Conservation (phyloP, 345 rosid genomes). For the Viola odorata region DNA sequence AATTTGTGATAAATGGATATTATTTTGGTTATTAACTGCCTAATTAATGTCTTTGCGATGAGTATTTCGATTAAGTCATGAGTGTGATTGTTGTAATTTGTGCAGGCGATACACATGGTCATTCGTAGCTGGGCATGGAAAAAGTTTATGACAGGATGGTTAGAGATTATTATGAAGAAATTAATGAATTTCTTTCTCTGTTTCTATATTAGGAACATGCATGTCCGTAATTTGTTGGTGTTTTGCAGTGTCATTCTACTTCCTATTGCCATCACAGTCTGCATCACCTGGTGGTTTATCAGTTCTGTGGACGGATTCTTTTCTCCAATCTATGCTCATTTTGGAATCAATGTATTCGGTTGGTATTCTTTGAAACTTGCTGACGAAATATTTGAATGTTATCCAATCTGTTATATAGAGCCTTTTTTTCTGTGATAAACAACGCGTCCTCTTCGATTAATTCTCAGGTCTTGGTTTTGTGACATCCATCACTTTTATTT, state of each 20-base stretch:
- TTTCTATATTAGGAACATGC: background rate
- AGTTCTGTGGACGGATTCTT: slow-evolving; percentile 65
- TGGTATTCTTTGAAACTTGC: background rate
- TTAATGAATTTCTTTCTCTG: too few species aligned
- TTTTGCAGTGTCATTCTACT: slow-evolving; percentile 58
- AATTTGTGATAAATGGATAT: too few species aligned
- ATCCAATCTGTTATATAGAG: background rate
- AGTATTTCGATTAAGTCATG: too few species aligned
- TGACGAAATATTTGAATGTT: background rate
- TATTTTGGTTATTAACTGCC: too few species aligned
- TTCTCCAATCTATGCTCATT: slow-evolving; percentile 64
- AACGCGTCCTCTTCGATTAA: background rate
- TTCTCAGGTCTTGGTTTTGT: slow-evolving; percentile 62
- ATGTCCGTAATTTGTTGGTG: background rate
- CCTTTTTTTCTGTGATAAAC: background rate
- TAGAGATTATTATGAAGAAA: slow-evolving; percentile 1
- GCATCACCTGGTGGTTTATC: slow-evolving; percentile 73
- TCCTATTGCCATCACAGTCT: slow-evolving; percentile 69
- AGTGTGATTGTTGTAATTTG: background rate
- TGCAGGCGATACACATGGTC: slow-evolving; percentile 55
- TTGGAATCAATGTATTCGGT: slow-evolving; percentile 69
- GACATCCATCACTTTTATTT: slow-evolving; percentile 70
- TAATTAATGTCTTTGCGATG: too few species aligned
- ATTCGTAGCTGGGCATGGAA: slow-evolving; percentile 66
- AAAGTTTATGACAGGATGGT: slow-evolving; percentile 78